phyloP scores from a whole-genome alignment of 768 basidiomycete genomes.

The Calocybe cyanea region DNA sequence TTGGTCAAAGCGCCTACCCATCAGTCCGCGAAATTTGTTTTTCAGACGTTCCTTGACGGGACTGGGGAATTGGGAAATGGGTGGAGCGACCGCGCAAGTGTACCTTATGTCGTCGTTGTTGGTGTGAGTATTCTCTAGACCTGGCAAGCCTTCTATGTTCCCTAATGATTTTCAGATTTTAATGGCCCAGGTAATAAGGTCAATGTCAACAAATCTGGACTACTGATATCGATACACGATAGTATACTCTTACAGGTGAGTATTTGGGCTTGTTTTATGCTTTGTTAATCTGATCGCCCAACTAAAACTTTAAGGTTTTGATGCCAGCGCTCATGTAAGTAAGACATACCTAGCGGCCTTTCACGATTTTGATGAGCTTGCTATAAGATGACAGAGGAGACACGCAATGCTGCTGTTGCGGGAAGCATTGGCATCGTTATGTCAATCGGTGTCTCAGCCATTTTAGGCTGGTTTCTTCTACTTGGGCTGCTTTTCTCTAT shows the following conservation, averaged over 20 bases:
- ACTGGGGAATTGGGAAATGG: constrained; percentile 51
- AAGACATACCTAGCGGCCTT: not conserved
- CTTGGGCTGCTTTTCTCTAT: constrained; percentile 74
- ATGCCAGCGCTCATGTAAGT: constrained; percentile 67
- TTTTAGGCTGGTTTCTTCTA: constrained; percentile 75
- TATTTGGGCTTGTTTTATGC: not conserved
- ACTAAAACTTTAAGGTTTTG: constrained; percentile 47
- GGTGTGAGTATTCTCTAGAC: constrained; percentile 34
- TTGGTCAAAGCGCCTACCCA: constrained; percentile 70
- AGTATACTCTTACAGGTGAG: constrained; percentile 68
- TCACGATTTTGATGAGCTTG: not conserved
- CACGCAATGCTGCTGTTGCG: constrained; percentile 62
- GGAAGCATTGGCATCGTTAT: constrained; percentile 66
- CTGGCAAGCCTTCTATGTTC: too few species aligned
- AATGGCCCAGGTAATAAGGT: constrained; percentile 56
- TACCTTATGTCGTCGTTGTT: constrained; percentile 66
- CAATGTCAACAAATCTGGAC: not conserved
- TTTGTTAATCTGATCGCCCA: too few species aligned
- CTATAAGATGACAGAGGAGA: constrained; percentile 75
- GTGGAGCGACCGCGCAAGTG: constrained; percentile 66
- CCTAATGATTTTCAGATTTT: constrained; percentile 38
- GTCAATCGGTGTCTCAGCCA: constrained; percentile 67
- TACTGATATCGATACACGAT: not conserved
- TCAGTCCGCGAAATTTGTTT: constrained; percentile 67
- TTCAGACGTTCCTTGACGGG: constrained; percentile 64